A percentile compares a stretch with the other conserved stretches of the same genome.
Conservation (phyloP, 331 rosid species). For the Rosa hybrid region DNA sequence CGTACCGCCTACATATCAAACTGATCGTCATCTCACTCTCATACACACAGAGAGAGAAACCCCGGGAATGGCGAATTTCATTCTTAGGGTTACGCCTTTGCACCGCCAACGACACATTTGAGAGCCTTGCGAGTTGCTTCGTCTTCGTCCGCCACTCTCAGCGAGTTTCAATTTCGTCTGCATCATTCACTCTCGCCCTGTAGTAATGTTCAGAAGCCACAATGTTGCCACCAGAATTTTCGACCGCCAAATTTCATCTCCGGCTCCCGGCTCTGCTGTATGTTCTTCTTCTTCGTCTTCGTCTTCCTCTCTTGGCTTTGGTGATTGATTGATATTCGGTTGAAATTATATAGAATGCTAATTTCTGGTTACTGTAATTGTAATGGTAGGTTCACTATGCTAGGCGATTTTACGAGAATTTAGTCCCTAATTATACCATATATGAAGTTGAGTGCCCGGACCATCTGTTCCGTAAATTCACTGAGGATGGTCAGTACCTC, state of each 20-base stretch:
- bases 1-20: neutral
- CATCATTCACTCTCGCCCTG: too few species aligned
- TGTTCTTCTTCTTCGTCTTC: neutral
- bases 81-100: neutral
- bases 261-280: constrained; percentile 87
- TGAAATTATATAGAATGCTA: too few species aligned
- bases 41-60: too few species aligned
- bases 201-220: constrained; percentile 65
- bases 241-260: constrained; percentile 80
- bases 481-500: constrained; percentile 94
- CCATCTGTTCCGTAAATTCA: constrained; percentile 83
- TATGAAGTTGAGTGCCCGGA: constrained; percentile 95
- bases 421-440: constrained; percentile 82
- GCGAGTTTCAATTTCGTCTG: too few species aligned
- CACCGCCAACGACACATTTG: neutral
- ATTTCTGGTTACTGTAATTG: constrained; percentile 17
- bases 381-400: constrained; percentile 60
- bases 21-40: neutral
- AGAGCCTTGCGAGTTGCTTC: neutral
- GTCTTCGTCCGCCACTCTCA: neutral
- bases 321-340: too few species aligned
- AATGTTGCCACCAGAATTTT: constrained; percentile 85
- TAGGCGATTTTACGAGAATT: constrained; percentile 83
- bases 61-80: neutral
- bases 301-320: neutral